A percentile compares a stretch with the other conserved stretches of the same genome.
Conservation (phyloP, 2,329 filamentous ascomycete genomes). For the Dothistroma septosporum region DNA sequence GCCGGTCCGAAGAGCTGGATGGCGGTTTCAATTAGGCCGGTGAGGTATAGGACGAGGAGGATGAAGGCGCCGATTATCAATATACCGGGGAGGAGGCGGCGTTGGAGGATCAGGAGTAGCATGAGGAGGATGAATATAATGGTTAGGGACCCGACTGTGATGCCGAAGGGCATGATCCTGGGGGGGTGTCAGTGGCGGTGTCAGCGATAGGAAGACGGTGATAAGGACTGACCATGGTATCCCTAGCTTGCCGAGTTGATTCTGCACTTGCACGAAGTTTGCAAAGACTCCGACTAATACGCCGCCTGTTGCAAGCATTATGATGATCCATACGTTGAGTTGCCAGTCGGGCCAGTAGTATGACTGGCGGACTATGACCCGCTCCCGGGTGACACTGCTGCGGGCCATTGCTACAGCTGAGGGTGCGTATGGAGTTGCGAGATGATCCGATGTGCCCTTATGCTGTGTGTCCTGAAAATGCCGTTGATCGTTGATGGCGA, state of each 20-base stretch:
- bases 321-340: slow-evolving; percentile 61
- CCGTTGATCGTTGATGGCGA: neutral
- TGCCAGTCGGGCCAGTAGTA: slow-evolving; percentile 64
- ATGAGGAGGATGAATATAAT: slow-evolving; percentile 57
- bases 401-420: slow-evolving; percentile 25
- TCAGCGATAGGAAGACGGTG: neutral
- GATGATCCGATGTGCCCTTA: neutral
- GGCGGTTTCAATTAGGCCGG: slow-evolving; percentile 59
- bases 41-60: slow-evolving; percentile 58
- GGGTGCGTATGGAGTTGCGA: neutral
- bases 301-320: slow-evolving; percentile 56
- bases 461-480: too few species aligned
- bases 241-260: slow-evolving; percentile 49
- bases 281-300: slow-evolving; percentile 58
- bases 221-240: slow-evolving; percentile 54
- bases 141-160: slow-evolving; percentile 54
- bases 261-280: slow-evolving; percentile 57
- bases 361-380: slow-evolving; percentile 46
- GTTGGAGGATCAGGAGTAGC: slow-evolving; percentile 53
- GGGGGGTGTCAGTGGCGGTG: slow-evolving; percentile 1
- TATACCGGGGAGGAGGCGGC: slow-evolving; percentile 55
- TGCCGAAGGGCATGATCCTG: slow-evolving; percentile 63
- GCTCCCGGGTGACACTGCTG: slow-evolving; percentile 27
- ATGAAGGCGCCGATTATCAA: slow-evolving; percentile 60
- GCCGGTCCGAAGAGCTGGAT: slow-evolving; percentile 57